Evolutionary conservation across 2,329 filamentous ascomycete species (phyloP).

Genomic region (Penicillium sp.): DNA sequence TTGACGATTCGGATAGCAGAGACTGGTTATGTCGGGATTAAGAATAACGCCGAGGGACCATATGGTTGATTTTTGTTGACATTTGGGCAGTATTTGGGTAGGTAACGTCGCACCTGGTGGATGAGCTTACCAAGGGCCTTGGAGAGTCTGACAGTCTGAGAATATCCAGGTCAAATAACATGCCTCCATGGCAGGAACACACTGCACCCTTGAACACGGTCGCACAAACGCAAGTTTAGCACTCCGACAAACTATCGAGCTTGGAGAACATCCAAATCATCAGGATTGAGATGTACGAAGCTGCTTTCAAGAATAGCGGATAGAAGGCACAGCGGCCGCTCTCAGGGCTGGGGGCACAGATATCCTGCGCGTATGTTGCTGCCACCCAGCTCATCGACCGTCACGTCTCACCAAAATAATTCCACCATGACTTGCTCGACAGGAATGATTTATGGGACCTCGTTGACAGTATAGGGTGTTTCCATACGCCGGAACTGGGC

Average conservation of each 20-base stretch:
- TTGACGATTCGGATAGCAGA: slow-evolving; percentile 48
- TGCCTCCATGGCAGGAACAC: slow-evolving; percentile 11
- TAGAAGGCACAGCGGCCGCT: slow-evolving; percentile 8
- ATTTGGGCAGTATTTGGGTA: slow-evolving; percentile 43
- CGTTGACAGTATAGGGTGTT: slow-evolving; percentile 10
- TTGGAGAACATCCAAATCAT: slow-evolving; percentile 2
- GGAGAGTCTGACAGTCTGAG: slow-evolving; percentile 46
- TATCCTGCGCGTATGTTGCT: slow-evolving; percentile 12
- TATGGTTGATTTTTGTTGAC: slow-evolving; percentile 53
- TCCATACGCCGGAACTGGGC: slow-evolving; percentile 6
- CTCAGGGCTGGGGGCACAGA: slow-evolving; percentile 5
- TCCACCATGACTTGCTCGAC: slow-evolving; percentile 2
- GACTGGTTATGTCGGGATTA: slow-evolving; percentile 51
- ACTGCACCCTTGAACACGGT: slow-evolving; percentile 26
- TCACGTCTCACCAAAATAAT: neutral
- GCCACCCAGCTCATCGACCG: slow-evolving; percentile 5
- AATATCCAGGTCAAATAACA: slow-evolving; percentile 39
- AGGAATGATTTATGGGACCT: slow-evolving; percentile 7
- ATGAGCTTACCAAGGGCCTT: slow-evolving; percentile 42
- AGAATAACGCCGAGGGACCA: slow-evolving; percentile 48
- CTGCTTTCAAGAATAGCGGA: slow-evolving; percentile 12
- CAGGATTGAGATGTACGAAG: slow-evolving; percentile 12
- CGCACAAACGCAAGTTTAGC: slow-evolving; percentile 5
- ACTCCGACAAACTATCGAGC: neutral
- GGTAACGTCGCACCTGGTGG: slow-evolving; percentile 30